Evolutionary conservation across 1,139 yeast genomes (phyloP).

Genomic region (Suhomyces bokatorum): DNA sequence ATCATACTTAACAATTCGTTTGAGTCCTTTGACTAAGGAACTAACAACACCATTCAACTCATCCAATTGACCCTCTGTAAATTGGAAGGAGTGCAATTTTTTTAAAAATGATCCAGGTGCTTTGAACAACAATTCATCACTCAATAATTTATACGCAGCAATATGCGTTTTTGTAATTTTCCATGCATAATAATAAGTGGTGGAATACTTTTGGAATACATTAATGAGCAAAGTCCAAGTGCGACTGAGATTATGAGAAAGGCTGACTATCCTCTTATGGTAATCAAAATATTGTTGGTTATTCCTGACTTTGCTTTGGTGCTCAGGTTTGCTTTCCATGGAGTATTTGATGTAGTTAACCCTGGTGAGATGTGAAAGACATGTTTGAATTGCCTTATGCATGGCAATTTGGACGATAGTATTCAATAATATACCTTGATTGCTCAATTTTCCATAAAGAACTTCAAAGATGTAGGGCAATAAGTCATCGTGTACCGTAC

Average conservation of each 20-base stretch:
- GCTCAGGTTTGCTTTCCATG: conserved; percentile 19
- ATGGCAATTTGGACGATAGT: conserved; percentile 27
- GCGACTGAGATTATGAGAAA: conserved; percentile 4
- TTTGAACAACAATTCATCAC: conserved; percentile 13
- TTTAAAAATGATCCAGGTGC: conserved; percentile 13
- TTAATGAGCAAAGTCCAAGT: conserved; percentile 9
- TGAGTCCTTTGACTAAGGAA: conserved; percentile 11
- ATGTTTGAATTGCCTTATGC: conserved; percentile 28
- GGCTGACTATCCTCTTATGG: conserved; percentile 11
- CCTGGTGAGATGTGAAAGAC: conserved; percentile 26
- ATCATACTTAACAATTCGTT: conserved; percentile 9
- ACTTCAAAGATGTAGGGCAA: conserved; percentile 25
- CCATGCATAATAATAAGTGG: conserved; percentile 56
- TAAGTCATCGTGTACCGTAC: conserved; percentile 20
- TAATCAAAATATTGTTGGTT: conserved; percentile 16
- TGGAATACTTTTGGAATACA: conserved; percentile 22
- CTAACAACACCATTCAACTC: conserved; percentile 14
- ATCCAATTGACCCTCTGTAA: conserved; percentile 17
- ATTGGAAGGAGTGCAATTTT: conserved; percentile 17
- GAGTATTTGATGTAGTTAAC: conserved; percentile 20
- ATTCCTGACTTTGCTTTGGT: conserved; percentile 11
- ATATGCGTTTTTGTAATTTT: conserved; percentile 46
- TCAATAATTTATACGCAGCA: conserved; percentile 14
- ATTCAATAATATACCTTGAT: conserved; percentile 27
- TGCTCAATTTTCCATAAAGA: conserved; percentile 25